A percentile compares a stretch with the other conserved stretches of the same genome.
phyloP scores from a whole-genome alignment of 1,139 yeast genomes.

The Eremothecium cymbalariae region DNA sequence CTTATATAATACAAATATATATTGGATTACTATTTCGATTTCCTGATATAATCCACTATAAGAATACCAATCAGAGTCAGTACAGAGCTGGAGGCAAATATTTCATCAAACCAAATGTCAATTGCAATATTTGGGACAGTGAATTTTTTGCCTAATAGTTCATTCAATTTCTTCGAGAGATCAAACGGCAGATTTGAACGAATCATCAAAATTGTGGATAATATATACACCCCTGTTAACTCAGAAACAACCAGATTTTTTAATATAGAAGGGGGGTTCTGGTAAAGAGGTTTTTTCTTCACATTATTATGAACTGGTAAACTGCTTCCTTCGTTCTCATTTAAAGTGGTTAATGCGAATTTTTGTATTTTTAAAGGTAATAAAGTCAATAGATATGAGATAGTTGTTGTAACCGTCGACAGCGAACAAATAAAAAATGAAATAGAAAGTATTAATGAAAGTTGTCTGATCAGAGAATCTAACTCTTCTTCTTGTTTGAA shows the following conservation, averaged over 20 bases:
- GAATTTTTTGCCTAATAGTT: slow-evolving; percentile 28
- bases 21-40: too few relatives aligned
- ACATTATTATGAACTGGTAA: slow-evolving; percentile 18
- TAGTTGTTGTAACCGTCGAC: slow-evolving; percentile 51
- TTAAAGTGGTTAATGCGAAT: slow-evolving; percentile 25
- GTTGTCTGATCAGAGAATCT: slow-evolving; percentile 52
- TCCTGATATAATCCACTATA: slow-evolving; percentile 25
- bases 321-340: slow-evolving; percentile 13
- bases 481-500: slow-evolving; percentile 36
- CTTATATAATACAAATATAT: too few relatives aligned
- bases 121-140: slow-evolving; percentile 44
- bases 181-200: slow-evolving; percentile 63
- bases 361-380: slow-evolving; percentile 27
- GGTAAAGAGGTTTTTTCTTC: slow-evolving; percentile 3
- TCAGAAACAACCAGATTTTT: slow-evolving; percentile 53
- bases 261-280: slow-evolving; percentile 26
- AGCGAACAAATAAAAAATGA: slow-evolving; percentile 60
- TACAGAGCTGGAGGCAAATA: slow-evolving; percentile 53
- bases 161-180: slow-evolving; percentile 37
- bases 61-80: slow-evolving; percentile 43
- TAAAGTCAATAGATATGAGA: slow-evolving; percentile 32
- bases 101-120: slow-evolving; percentile 74
- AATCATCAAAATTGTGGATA: slow-evolving; percentile 71
- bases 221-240: slow-evolving; percentile 66
- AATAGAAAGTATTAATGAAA: slow-evolving; percentile 58